Percentiles rank a stretch among this genome's conserved stretches.
These are phyloP conservation scores for Flaveria brownii DNA, from an alignment of 129 eudicot species.

Conservation along the genomic window DNA sequence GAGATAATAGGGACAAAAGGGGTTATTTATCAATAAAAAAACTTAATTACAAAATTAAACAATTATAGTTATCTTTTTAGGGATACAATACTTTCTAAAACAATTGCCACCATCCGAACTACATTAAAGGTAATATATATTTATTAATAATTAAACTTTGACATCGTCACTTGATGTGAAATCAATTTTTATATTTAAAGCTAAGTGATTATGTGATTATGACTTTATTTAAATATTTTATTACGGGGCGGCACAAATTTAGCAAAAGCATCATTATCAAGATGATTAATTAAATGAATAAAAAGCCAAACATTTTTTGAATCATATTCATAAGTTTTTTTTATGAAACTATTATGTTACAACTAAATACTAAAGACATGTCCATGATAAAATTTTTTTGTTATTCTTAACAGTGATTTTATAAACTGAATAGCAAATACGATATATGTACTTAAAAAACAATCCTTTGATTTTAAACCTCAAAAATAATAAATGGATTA, in stretches of 20 bases:
- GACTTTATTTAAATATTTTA: constrained; percentile 18
- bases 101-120: constrained; percentile 3
- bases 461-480: background rate
- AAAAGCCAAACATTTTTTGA: background rate
- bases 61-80: background rate
- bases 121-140: background rate
- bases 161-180: constrained; percentile 28
- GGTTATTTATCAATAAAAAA: background rate
- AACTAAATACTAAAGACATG: background rate
- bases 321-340: background rate
- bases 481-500: background rate
- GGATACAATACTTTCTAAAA: background rate
- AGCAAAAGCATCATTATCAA: constrained; percentile 27
- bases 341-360: background rate
- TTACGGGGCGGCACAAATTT: constrained; percentile 31
- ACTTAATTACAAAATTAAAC: background rate
- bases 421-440: too few species aligned
- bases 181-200: constrained; percentile 10
- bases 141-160: constrained; percentile 5
- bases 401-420: background rate
- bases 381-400: background rate
- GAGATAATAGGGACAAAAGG: too few species aligned
- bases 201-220: constrained; percentile 17
- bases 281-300: background rate
- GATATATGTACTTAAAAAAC: too few species aligned